These are phyloP conservation scores for Omphalotus guepiniiformis DNA, from an alignment of 768 basidiomycete genomes.

Conservation along the genomic window DNA sequence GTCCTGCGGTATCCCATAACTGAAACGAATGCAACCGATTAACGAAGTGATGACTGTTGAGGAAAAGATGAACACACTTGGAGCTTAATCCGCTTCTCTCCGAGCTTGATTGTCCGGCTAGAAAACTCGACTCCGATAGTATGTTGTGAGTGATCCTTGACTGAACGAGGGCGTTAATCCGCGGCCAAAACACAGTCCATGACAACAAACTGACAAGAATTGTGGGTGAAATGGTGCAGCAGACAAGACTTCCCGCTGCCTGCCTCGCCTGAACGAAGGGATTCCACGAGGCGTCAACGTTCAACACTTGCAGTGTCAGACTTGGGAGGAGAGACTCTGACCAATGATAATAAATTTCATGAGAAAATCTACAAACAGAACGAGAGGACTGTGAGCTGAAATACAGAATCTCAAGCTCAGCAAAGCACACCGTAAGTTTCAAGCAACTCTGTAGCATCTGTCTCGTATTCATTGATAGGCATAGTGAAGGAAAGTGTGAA, in stretches of 20 bases:
- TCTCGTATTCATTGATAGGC: slow-evolving; percentile 63
- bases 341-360: slow-evolving; percentile 99
- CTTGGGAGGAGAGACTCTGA: slow-evolving; percentile 26
- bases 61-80: slow-evolving; percentile 54
- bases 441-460: slow-evolving; percentile 85
- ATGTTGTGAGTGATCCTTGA: slow-evolving; percentile 95
- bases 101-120: slow-evolving; percentile 87
- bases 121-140: slow-evolving; percentile 99
- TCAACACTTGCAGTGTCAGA: slow-evolving; percentile 8
- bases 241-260: slow-evolving; percentile 97
- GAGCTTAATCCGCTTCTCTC: slow-evolving; percentile 91
- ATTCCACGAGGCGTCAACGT: neutral
- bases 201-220: slow-evolving; percentile 65
- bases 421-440: slow-evolving; percentile 81
- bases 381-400: no score
- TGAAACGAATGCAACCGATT: slow-evolving; percentile 27
- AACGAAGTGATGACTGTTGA: slow-evolving; percentile 10
- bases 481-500: slow-evolving; percentile 30
- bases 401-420: slow-evolving; percentile 9
- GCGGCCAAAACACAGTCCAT: neutral
- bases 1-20: slow-evolving; percentile 98
- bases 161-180: no score
- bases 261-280: slow-evolving; percentile 68
- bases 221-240: slow-evolving; percentile 94
- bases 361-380: slow-evolving; percentile 97